Percentiles rank a stretch among this genome's conserved stretches.
phyloP scores from a whole-genome alignment of 331 rosid genomes.

The Erythrophleum ivorense region DNA sequence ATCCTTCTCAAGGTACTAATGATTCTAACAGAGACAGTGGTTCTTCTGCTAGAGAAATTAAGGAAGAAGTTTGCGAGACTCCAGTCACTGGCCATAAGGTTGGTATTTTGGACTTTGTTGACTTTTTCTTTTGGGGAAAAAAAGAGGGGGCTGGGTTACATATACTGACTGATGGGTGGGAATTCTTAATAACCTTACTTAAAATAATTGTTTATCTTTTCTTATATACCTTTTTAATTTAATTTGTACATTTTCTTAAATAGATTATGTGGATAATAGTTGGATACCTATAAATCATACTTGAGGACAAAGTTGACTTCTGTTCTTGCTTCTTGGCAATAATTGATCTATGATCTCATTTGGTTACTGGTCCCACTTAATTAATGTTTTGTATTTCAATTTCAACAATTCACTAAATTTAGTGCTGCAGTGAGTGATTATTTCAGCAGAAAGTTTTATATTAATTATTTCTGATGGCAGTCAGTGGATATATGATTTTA shows the following conservation, averaged over 20 bases:
- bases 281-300: background rate
- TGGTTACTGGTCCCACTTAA: background rate
- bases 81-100: conserved; percentile 59
- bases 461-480: background rate
- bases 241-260: background rate
- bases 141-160: background rate
- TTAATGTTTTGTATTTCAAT: background rate
- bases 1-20: conserved; percentile 38
- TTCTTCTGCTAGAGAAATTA: conserved; percentile 42
- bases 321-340: conserved; percentile 7
- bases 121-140: background rate
- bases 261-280: conserved; percentile 15
- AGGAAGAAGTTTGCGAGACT: conserved; percentile 51
- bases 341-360: conserved; percentile 7
- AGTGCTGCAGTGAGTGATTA: background rate
- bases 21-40: conserved; percentile 33
- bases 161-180: conserved; percentile 6
- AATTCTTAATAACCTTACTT: conserved; percentile 21
- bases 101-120: conserved; percentile 39
- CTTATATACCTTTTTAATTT: background rate
- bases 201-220: background rate
- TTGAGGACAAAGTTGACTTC: background rate
- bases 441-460: background rate
- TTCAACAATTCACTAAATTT: background rate
- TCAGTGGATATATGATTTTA: background rate